These are phyloP conservation scores for Escovopsis sp. DNA, from an alignment of 2,329 filamentous ascomycete genomes.

Conservation along the genomic window DNA sequence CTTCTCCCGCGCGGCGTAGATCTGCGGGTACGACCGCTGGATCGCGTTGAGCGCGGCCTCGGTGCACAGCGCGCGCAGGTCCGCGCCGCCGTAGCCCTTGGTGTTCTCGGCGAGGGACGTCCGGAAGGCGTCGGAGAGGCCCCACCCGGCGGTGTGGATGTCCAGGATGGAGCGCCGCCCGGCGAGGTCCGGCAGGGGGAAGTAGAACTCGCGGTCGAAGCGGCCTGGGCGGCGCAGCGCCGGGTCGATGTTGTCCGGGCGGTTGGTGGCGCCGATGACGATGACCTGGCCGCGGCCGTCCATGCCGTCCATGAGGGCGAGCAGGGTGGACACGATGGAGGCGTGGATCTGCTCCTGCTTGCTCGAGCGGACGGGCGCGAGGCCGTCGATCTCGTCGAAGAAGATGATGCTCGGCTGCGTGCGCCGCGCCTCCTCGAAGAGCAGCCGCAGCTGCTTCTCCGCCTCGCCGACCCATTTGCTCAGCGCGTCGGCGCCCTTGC, in stretches of 20 bases:
- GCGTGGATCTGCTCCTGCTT: constrained; percentile 98
- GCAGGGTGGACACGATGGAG: constrained; percentile 87
- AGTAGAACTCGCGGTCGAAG: constrained; percentile 97
- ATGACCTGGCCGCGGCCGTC: constrained; percentile 96
- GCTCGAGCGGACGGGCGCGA: constrained; percentile 89
- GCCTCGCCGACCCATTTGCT: constrained; percentile 99
- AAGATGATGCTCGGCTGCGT: constrained; percentile 98
- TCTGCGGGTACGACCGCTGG: constrained; percentile 89
- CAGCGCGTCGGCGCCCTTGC: constrained; percentile 90
- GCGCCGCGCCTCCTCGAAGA: constrained; percentile 91
- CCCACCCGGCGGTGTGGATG: constrained; percentile 93
- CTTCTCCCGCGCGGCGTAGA: constrained; percentile 82
- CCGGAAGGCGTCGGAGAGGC: constrained; percentile 66
- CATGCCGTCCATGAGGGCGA: constrained; percentile 95
- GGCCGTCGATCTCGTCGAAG: constrained; percentile 95
- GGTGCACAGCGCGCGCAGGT: constrained; percentile 84
- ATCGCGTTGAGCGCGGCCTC: constrained; percentile 93
- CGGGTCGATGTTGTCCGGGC: constrained; percentile 90
- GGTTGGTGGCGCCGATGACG: constrained; percentile 96
- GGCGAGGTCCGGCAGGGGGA: constrained; percentile 71
- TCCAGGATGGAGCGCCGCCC: constrained; percentile 77
- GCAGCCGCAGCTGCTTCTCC: constrained; percentile 78
- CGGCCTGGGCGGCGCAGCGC: constrained; percentile 86
- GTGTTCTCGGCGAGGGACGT: constrained; percentile 71
- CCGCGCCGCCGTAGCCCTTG: constrained; percentile 93